Evolutionary conservation across 768 basidiomycete species (phyloP), one percentile per base, ranked within the genome.

Genomic region (Macrocybe gigantea): DNA sequence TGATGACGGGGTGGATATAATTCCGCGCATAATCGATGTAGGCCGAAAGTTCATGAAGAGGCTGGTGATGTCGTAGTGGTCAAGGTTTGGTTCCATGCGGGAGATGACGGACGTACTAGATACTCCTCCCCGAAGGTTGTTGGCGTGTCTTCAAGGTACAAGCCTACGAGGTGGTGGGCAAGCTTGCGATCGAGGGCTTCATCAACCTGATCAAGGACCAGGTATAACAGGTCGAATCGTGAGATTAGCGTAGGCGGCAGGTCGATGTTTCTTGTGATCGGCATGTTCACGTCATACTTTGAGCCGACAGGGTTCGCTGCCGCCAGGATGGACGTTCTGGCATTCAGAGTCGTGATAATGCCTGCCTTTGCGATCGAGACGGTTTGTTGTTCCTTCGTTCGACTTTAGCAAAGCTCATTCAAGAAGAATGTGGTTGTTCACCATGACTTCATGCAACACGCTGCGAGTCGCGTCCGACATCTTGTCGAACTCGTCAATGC

Each of bases 401-500:
- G 36, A 11, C 11, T 38, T 13, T 38, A 22, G 9, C 6, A 33
- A 47, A 22, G 6, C 13, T 15, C 29, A n/a, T 7, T 22, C 33
- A 32, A 34, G 8, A 38, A 11, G 7, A 15, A 33, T 29, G 15
- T 36, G 10, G 33, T 10, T 14, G 15, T 51, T 45, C 54, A 91
- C 90, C 95, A 98, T 98, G 11, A 96, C 94, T 81, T 98, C 95
- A 66, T 99, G 96, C 39, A 99, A 79, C 7, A 98, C 95, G 61
- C 96, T 97, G 41, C 96, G 85, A 38, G 96, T 98, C 5, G 90
- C 82, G 51, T 97, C 87, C 33, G 94, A 93, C 96, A 99, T 99
- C 67, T 99, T 99, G 70, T 99, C 96, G 57, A 99, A 98, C 66
- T 98, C 95, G 56, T 98, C 95, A 55, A 98, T 98, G 61, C 95